These are phyloP conservation scores for Annulohypoxylon stygium DNA, from an alignment of 495 filamentous ascomycete genomes.

Conservation along the genomic window DNA sequence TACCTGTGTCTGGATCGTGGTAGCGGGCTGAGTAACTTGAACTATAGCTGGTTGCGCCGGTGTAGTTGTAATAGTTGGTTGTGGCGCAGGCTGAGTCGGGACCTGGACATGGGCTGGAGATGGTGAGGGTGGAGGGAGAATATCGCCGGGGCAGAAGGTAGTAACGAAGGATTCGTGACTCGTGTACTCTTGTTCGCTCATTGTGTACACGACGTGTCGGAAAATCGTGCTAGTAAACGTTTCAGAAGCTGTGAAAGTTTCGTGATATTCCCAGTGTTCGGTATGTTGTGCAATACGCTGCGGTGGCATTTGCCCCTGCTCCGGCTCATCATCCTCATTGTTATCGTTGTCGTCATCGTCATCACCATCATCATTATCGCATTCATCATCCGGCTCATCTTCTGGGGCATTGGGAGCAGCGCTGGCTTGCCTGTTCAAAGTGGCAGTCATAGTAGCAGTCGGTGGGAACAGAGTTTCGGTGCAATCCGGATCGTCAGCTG, in stretches of 20 bases:
- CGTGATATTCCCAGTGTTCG: neutral
- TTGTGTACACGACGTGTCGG: constrained; percentile 35
- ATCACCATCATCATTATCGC: constrained; percentile 25
- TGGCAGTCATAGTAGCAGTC: constrained; percentile 19
- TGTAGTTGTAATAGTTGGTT: neutral
- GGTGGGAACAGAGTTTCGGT: neutral
- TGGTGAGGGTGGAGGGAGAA: constrained; percentile 1
- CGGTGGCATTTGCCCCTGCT: neutral
- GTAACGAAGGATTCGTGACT: constrained; percentile 32
- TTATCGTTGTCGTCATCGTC: neutral
- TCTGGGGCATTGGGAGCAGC: neutral
- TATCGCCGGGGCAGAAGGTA: constrained; percentile 40
- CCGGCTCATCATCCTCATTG: constrained; percentile 2
- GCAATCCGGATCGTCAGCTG: constrained; percentile 3
- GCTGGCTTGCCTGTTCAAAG: constrained; percentile 20
- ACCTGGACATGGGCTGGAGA: neutral
- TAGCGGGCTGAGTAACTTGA: constrained; percentile 5
- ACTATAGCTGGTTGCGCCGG: neutral
- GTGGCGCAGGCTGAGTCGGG: neutral
- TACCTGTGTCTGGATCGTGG: neutral
- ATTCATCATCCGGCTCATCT: neutral
- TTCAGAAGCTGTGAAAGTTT: constrained; percentile 20
- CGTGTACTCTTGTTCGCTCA: constrained; percentile 20
- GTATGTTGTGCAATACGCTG: neutral
- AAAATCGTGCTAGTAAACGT: constrained; percentile 41